Conservation (phyloP, 192 early-diverging fungal genomes). For the Gaertneriomyces semiglobifer region DNA sequence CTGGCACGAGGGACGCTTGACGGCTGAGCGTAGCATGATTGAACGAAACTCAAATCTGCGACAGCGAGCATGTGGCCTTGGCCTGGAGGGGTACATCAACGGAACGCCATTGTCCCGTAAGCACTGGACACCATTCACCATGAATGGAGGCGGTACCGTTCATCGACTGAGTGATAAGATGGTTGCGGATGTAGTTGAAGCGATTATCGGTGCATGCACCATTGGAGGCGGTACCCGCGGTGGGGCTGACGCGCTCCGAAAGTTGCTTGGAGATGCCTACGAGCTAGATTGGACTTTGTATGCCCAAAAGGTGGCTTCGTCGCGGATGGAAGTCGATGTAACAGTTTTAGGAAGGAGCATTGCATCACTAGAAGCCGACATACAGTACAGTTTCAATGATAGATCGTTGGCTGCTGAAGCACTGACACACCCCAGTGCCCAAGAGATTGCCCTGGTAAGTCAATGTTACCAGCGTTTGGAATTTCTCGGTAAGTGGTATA, state of each 20-base stretch:
- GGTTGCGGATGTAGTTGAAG: slow-evolving; percentile 83
- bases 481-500: slow-evolving; percentile 53
- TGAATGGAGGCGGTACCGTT: neutral
- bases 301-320: neutral
- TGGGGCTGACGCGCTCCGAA: slow-evolving; percentile 30
- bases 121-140: slow-evolving; percentile 19
- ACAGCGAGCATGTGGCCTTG: neutral
- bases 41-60: slow-evolving; percentile 21
- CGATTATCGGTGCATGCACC: slow-evolving; percentile 73
- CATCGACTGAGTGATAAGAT: slow-evolving; percentile 72
- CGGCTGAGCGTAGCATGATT: slow-evolving; percentile 8
- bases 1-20: slow-evolving; percentile 31
- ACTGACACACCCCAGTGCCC: slow-evolving; percentile 76
- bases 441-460: neutral
- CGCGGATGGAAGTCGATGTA: neutral
- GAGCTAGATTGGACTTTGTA: slow-evolving; percentile 32
- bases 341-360: neutral
- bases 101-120: slow-evolving; percentile 11
- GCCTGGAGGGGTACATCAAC: slow-evolving; percentile 19
- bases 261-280: slow-evolving; percentile 34
- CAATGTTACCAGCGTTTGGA: slow-evolving; percentile 87
- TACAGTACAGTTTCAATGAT: slow-evolving; percentile 70
- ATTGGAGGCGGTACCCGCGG: slow-evolving; percentile 47
- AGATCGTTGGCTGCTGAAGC: slow-evolving; percentile 68
- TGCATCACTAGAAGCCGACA: slow-evolving; percentile 14